These are phyloP conservation scores for Solidago caesia DNA, from an alignment of 129 eudicot species.

Conservation along the genomic window DNA sequence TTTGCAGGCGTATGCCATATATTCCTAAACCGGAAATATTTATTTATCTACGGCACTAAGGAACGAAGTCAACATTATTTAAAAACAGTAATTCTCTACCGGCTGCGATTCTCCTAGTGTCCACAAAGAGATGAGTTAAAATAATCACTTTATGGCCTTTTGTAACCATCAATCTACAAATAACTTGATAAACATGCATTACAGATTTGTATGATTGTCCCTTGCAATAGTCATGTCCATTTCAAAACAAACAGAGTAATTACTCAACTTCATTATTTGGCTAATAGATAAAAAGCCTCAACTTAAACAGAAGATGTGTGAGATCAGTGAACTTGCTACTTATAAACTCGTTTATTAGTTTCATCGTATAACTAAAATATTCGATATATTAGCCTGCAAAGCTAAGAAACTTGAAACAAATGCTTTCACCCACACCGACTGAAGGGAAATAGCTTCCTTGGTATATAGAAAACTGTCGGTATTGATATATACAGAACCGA, in stretches of 20 bases:
- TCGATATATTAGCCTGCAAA: not conserved
- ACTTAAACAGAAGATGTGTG: too few relatives aligned
- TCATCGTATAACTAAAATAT: too few relatives aligned
- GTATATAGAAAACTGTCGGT: constrained; percentile 29
- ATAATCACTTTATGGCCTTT: not conserved
- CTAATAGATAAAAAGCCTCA: too few relatives aligned
- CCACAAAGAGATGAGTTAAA: not conserved
- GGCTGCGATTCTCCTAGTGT: not conserved
- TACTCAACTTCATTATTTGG: too few relatives aligned
- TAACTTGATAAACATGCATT: too few relatives aligned
- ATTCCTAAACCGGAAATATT: not conserved
- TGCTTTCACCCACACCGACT: constrained; percentile 36
- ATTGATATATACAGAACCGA: too few relatives aligned
- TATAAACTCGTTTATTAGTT: too few relatives aligned
- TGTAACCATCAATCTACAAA: not conserved
- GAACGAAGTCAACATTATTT: not conserved
- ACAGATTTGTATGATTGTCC: too few relatives aligned
- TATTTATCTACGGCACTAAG: not conserved
- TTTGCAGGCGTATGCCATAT: not conserved
- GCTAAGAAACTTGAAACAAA: constrained; percentile 1
- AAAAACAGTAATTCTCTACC: not conserved
- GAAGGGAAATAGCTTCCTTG: constrained; percentile 13
- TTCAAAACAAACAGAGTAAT: too few relatives aligned
- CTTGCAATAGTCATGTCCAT: too few relatives aligned
- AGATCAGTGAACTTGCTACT: too few relatives aligned